These are phyloP conservation scores for Eimeria praecox DNA, from an alignment of 169 alveolate genomes.

Conservation along the genomic window DNA sequence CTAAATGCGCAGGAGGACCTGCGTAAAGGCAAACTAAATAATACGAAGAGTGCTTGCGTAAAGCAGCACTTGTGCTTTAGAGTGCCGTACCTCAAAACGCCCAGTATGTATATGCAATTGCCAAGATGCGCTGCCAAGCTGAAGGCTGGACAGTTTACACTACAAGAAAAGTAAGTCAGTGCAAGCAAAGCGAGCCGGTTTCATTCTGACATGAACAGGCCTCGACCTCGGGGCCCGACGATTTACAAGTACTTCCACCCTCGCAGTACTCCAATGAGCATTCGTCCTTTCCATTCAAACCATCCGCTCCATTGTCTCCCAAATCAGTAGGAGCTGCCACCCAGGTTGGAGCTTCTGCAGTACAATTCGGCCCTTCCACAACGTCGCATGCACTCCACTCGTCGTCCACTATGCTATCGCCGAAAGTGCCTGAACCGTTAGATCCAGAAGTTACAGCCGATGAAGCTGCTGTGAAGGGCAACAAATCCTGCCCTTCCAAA, in stretches of 20 bases:
- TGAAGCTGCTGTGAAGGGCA: not conserved
- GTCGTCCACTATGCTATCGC: conserved; percentile 9
- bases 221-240: not conserved
- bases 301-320: conserved; percentile 2
- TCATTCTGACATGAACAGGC: not conserved
- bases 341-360: conserved; percentile 46
- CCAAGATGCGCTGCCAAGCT: not conserved
- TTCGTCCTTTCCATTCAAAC: not conserved
- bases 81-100: not conserved
- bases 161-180: not conserved
- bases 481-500: not conserved
- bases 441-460: not conserved
- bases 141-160: not conserved
- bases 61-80: not conserved
- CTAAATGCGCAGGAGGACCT: not conserved
- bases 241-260: not conserved
- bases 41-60: not conserved
- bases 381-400: conserved; percentile 57
- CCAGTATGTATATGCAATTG: not conserved
- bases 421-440: not conserved
- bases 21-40: not conserved
- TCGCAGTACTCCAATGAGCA: not conserved
- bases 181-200: not conserved
- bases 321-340: not conserved
- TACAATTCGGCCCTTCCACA: conserved; percentile 30